A percentile compares a stretch with the other conserved stretches of the same genome.
phyloP scores from a whole-genome alignment of 2,329 filamentous ascomycete genomes.

The Ophiostoma himal-ulmi region DNA sequence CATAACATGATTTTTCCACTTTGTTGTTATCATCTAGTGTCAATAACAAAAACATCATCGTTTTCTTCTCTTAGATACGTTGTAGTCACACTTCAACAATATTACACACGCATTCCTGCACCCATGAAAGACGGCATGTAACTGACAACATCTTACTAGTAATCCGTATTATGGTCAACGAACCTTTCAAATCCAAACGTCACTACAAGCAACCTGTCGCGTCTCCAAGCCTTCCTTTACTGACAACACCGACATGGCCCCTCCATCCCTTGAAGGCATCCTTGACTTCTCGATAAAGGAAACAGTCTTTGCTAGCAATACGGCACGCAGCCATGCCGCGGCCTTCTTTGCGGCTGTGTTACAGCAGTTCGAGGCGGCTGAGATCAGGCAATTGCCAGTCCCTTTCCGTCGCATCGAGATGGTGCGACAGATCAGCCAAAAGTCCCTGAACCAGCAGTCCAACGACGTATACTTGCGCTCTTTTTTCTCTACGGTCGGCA shows the following conservation, averaged over 20 bases:
- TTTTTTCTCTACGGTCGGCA: neutral
- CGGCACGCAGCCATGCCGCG: slow-evolving; percentile 6
- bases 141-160: no score
- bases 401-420: slow-evolving; percentile 16
- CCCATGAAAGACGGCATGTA: no score
- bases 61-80: no score
- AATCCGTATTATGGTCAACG: neutral
- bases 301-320: neutral
- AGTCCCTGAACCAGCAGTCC: slow-evolving; percentile 7
- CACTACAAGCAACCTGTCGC: no score
- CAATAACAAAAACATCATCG: no score
- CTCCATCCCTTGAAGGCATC: neutral
- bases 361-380: slow-evolving; percentile 4
- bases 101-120: no score
- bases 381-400: neutral
- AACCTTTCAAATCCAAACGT: neutral
- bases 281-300: neutral
- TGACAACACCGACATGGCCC: neutral
- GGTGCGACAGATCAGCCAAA: slow-evolving; percentile 8
- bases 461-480: neutral
- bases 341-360: slow-evolving; percentile 6
- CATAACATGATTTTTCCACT: no score
- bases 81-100: no score
- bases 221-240: neutral
- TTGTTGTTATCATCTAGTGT: no score